These are phyloP conservation scores for Albizia julibrissin DNA, from an alignment of 306 rosid species.

Conservation along the genomic window DNA sequence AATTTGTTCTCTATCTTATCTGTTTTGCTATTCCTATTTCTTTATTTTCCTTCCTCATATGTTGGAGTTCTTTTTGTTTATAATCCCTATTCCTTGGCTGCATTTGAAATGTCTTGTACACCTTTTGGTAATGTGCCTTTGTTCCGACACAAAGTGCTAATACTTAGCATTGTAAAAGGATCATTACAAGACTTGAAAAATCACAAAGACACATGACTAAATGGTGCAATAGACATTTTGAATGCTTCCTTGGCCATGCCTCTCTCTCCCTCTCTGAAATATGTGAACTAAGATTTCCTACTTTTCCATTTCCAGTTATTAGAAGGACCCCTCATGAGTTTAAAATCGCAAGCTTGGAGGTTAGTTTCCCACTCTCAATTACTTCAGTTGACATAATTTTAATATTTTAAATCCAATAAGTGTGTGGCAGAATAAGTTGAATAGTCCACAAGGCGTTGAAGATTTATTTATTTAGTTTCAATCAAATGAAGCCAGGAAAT, in stretches of 20 bases:
- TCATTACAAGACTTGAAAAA: neutral
- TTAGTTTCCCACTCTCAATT: constrained; percentile 41
- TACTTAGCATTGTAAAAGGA: neutral
- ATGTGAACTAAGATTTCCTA: constrained; percentile 20
- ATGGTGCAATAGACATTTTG: neutral
- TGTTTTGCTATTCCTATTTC: neutral
- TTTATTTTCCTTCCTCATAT: neutral
- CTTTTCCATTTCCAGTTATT: constrained; percentile 64
- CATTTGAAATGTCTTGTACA: neutral
- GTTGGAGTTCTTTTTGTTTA: neutral
- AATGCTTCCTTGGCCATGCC: neutral
- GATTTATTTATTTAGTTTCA: neutral
- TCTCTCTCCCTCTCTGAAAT: neutral
- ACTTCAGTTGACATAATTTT: constrained; percentile 19
- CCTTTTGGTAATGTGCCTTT: neutral
- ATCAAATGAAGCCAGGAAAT: neutral
- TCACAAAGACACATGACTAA: neutral
- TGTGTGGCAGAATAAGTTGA: constrained; percentile 30
- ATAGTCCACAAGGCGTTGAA: neutral
- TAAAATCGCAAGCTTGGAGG: constrained; percentile 95
- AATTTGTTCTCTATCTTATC: constrained; percentile 17
- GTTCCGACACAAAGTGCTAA: neutral
- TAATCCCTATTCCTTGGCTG: neutral
- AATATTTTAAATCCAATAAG: constrained; percentile 15
- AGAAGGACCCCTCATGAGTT: constrained; percentile 97